These are phyloP conservation scores for Sanghuangporus sanghuang DNA, from an alignment of 1,284 basidiomycete species.

Conservation along the genomic window DNA sequence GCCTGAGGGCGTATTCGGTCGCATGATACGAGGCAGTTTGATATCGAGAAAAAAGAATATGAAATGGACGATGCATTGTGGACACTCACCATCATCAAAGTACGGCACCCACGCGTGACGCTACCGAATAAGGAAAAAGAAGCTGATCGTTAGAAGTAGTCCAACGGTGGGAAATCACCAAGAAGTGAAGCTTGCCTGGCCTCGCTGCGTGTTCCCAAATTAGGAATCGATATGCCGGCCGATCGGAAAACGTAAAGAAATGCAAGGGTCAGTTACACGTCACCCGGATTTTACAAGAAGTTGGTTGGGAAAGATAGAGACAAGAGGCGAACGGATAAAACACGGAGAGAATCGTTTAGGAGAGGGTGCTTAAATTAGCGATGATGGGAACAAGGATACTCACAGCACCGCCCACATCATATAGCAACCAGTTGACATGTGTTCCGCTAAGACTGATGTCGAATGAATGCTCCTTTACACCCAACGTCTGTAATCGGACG, in stretches of 20 bases:
- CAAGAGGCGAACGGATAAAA: slow-evolving; percentile 15
- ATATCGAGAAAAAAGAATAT: neutral
- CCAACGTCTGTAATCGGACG: slow-evolving; percentile 72
- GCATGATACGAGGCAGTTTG: neutral
- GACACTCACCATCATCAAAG: slow-evolving; percentile 68
- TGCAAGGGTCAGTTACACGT: slow-evolving; percentile 11
- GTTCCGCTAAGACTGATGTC: slow-evolving; percentile 57
- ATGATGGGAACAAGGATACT: slow-evolving; percentile 26
- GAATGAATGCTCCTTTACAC: slow-evolving; percentile 71
- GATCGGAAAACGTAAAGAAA: slow-evolving; percentile 1
- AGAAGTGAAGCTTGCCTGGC: slow-evolving; percentile 19
- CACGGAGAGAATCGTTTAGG: slow-evolving; percentile 16
- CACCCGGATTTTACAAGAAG: neutral
- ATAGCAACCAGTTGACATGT: slow-evolving; percentile 67
- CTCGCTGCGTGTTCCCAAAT: slow-evolving; percentile 8
- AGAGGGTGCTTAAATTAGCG: slow-evolving; percentile 32
- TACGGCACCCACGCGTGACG: slow-evolving; percentile 76
- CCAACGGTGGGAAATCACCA: neutral
- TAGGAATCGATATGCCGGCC: neutral
- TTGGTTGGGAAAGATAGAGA: neutral
- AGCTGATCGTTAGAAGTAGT: neutral
- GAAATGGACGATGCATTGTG: neutral
- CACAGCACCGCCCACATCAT: slow-evolving; percentile 77
- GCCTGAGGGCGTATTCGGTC: neutral
- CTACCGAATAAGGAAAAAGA: slow-evolving; percentile 31